Evolutionary conservation across 129 eudicot genomes (phyloP), one percentile per base, ranked within the genome.

Genomic region (Flaveria ramosissima): DNA sequence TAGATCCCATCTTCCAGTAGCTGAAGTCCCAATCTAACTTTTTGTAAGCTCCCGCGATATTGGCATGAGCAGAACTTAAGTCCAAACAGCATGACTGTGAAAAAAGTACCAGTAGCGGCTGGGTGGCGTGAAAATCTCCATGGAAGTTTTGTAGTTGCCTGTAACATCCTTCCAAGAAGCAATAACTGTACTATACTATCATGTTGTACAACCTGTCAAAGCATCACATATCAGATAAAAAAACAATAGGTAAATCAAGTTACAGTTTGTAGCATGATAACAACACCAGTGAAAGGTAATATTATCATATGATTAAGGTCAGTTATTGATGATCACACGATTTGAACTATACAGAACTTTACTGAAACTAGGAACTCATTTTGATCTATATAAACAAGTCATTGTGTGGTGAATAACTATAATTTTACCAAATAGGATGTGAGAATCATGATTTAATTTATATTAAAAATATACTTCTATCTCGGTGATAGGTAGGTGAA

Each of bases 61-160:
- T 85, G 87, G 85, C 97, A 95, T 61, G 97, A 75, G 70, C 97
- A 91, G 66, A 87, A 87, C 81, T 95, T 91, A 17, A 95, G 88
- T 81, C 99, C 99, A 80, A 95, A 94, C 78, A 91, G 90, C 99
- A 95, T 91, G 72, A 89, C 73, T 6, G 99, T 95, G 81, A 91
- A 91, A 85, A 95, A 95, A 21, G 97, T 95, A 71, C 99, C 99
- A 15, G 92, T 84, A 43, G 97, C 97, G 48, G 92, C 99, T 12
- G 99, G 99, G 76, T 95, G 99, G 80, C 79, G 82, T 36, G 99
- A 91, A 81, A 95, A 95, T 41, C 88, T 95, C 97, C 93, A 88
- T 19, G 93, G 96, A 16, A 86, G 85, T 83, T 78, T 91, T 32
- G 96, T 89, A 36, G 94, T 87, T 47, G 88, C 96, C 72, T 91